phyloP scores from a whole-genome alignment of 352 stramenopile species.

The Pythium periplocum region DNA sequence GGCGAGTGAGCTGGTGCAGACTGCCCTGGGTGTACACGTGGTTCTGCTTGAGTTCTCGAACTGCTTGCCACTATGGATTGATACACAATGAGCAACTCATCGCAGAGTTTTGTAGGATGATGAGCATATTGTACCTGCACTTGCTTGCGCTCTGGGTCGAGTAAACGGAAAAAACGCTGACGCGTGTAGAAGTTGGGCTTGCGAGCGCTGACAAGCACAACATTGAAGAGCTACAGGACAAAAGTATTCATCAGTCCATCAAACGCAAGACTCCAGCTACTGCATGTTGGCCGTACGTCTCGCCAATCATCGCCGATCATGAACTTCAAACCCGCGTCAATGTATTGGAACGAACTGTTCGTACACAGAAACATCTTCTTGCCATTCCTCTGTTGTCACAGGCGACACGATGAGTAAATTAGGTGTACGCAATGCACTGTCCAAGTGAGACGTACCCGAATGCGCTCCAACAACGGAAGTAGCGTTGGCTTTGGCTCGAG shows the following conservation, averaged over 20 bases:
- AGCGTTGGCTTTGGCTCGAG: constrained; percentile 88
- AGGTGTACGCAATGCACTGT: too few relatives aligned
- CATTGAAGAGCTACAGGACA: constrained; percentile 71
- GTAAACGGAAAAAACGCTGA: constrained; percentile 65
- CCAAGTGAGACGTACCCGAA: constrained; percentile 30
- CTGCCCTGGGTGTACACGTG: constrained; percentile 84
- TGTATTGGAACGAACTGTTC: constrained; percentile 93
- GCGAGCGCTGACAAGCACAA: constrained; percentile 84
- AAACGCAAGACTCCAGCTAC: not conserved
- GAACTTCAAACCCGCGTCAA: constrained; percentile 89
- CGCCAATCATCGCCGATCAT: constrained; percentile 91
- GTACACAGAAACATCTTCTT: constrained; percentile 92
- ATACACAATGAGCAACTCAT: constrained; percentile 9
- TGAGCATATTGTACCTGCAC: constrained; percentile 34
- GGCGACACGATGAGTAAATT: too few relatives aligned
- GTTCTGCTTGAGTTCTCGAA: constrained; percentile 46
- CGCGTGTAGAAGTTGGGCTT: constrained; percentile 93
- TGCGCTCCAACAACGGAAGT: constrained; percentile 71
- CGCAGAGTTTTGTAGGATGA: constrained; percentile 34
- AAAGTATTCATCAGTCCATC: not conserved
- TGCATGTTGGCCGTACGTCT: constrained; percentile 11
- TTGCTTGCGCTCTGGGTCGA: constrained; percentile 60
- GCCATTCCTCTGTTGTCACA: constrained; percentile 43
- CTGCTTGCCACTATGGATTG: constrained; percentile 48
- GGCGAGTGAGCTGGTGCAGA: constrained; percentile 45